Evolutionary conservation across 345 rosid species (phyloP).

Genomic region (Isatis tinctoria): DNA sequence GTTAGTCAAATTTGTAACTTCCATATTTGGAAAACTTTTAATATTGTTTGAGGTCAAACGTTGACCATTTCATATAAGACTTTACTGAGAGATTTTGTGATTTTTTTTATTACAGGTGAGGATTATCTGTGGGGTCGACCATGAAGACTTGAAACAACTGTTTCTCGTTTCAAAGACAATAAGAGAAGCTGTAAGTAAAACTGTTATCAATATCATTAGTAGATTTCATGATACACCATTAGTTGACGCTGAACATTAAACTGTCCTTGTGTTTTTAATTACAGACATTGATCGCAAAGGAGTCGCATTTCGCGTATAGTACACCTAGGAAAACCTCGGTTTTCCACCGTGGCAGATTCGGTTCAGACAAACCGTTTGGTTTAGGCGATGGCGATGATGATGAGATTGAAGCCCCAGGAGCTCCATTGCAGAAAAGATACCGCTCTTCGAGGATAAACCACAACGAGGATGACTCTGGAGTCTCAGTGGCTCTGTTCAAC

Average conservation of each 20-base stretch:
- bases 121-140: constrained; percentile 68
- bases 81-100: not conserved
- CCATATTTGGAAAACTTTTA: not conserved
- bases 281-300: constrained; percentile 62
- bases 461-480: constrained; percentile 38
- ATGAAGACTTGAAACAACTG: constrained; percentile 75
- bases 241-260: not conserved
- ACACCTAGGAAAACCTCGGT: constrained; percentile 61
- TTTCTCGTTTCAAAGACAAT: constrained; percentile 57
- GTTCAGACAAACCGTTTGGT: constrained; percentile 25
- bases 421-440: constrained; percentile 44
- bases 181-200: constrained; percentile 65
- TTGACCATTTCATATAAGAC: not conserved
- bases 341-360: constrained; percentile 28
- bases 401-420: constrained; percentile 67
- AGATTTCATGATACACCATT: not conserved
- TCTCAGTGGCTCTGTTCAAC: constrained; percentile 54
- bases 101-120: constrained; percentile 45
- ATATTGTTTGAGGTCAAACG: not conserved
- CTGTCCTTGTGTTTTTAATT: not conserved
- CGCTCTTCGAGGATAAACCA: constrained; percentile 30
- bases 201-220: not conserved
- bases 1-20: not conserved
- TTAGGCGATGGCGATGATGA: not conserved
- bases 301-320: constrained; percentile 56